These are phyloP conservation scores for Grosmannia huntii DNA, from an alignment of 2,329 filamentous ascomycete genomes.

Conservation along the genomic window DNA sequence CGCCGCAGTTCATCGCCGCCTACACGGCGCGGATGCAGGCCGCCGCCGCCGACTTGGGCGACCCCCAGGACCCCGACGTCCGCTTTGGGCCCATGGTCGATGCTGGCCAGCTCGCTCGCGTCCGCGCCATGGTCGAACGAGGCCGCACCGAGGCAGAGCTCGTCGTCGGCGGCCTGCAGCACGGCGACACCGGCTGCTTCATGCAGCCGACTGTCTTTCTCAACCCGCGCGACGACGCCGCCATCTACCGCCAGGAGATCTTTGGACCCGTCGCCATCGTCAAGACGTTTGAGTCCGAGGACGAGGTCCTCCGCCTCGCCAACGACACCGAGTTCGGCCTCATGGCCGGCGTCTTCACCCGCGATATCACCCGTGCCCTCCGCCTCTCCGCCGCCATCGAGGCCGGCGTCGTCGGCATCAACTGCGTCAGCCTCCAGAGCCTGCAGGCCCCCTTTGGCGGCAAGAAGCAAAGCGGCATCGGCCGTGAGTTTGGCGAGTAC, in stretches of 20 bases:
- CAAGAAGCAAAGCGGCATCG: slow-evolving; percentile 34
- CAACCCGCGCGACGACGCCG: slow-evolving; percentile 14
- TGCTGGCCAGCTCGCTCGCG: slow-evolving; percentile 31
- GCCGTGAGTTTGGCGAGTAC: slow-evolving; percentile 34
- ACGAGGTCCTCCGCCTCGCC: slow-evolving; percentile 54
- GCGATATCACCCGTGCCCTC: slow-evolving; percentile 58
- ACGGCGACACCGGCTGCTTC: slow-evolving; percentile 24
- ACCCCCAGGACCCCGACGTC: slow-evolving; percentile 44
- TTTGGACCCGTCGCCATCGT: slow-evolving; percentile 70
- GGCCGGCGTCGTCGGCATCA: slow-evolving; percentile 42
- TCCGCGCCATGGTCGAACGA: slow-evolving; percentile 30
- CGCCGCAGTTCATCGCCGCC: slow-evolving; percentile 43
- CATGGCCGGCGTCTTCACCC: slow-evolving; percentile 67
- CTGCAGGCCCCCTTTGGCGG: slow-evolving; percentile 34
- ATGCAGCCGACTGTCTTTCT: slow-evolving; percentile 8
- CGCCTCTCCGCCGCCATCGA: slow-evolving; percentile 57
- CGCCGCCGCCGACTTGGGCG: slow-evolving; percentile 42
- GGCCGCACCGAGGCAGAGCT: slow-evolving; percentile 24
- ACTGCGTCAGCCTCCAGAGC: slow-evolving; percentile 29
- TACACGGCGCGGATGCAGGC: slow-evolving; percentile 48
- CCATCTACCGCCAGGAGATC: slow-evolving; percentile 66
- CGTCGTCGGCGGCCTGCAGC: slow-evolving; percentile 22
- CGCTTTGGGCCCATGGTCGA: slow-evolving; percentile 46
- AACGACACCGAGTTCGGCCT: slow-evolving; percentile 67
- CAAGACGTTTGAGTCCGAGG: slow-evolving; percentile 63